phyloP scores from a whole-genome alignment of 129 eudicot genomes.

The Glebionis coronaria region DNA sequence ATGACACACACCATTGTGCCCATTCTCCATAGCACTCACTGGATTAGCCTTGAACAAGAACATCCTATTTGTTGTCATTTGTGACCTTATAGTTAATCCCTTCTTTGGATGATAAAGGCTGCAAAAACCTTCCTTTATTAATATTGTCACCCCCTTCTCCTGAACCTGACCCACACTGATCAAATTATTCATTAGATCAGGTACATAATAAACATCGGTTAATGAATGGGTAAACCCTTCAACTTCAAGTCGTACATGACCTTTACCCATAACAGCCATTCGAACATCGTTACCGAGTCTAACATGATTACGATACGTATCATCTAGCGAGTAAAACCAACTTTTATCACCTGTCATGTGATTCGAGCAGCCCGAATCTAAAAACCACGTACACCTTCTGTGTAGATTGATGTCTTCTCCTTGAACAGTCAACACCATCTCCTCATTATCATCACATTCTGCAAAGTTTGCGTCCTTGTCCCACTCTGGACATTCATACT shows the following conservation, averaged over 20 bases:
- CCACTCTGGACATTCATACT: neutral
- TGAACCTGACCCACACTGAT: conserved; percentile 3
- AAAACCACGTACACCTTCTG: neutral
- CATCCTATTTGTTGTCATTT: conserved; percentile 9
- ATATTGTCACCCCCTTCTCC: conserved; percentile 5
- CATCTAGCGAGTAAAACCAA: neutral
- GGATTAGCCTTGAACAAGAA: neutral
- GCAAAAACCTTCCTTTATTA: neutral
- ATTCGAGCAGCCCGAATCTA: neutral
- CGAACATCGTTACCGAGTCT: neutral
- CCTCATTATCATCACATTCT: neutral
- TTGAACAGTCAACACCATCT: neutral
- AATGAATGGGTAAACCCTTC: neutral
- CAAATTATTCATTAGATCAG: conserved; percentile 4
- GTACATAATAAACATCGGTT: conserved; percentile 14
- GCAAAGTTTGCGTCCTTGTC: neutral
- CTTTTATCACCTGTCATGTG: neutral
- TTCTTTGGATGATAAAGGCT: conserved; percentile 10
- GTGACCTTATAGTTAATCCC: neutral
- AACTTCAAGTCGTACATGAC: neutral
- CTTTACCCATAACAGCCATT: conserved; percentile 11
- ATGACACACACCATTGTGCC: neutral
- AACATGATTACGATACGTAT: no score
- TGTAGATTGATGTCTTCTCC: neutral
- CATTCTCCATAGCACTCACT: no score